phyloP scores from a whole-genome alignment of 768 basidiomycete genomes.

The Lepiota brunneoincarnata region DNA sequence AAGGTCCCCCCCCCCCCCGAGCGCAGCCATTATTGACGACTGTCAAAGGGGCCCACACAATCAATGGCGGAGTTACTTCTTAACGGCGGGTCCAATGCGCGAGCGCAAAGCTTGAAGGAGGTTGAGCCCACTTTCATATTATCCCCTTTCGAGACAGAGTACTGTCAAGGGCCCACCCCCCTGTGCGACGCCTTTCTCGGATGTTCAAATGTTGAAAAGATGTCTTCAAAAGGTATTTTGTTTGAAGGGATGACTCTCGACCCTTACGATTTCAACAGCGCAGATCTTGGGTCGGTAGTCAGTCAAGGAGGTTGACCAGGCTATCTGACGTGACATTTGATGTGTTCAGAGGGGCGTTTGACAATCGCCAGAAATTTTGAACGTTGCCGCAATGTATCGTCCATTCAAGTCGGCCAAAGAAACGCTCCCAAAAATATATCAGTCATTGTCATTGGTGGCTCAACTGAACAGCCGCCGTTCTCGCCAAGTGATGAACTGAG shows the following conservation, averaged over 20 bases:
- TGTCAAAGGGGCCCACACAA: neutral
- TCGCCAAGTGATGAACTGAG: too few species aligned
- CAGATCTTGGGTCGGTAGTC: neutral
- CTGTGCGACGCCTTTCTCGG: neutral
- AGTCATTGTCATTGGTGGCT: neutral
- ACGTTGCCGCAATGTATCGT: neutral
- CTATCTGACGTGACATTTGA: neutral
- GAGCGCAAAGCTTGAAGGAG: neutral
- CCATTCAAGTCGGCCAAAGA: neutral
- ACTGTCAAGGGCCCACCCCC: neutral
- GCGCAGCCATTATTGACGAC: neutral
- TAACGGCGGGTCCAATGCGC: conserved; percentile 9
- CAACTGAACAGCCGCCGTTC: too few species aligned
- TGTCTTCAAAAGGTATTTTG: neutral
- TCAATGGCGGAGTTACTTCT: conserved; percentile 8
- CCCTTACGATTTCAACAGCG: neutral
- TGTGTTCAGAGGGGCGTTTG: neutral
- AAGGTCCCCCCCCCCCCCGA: neutral
- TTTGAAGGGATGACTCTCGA: neutral
- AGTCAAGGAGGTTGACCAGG: neutral
- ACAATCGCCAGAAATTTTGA: neutral
- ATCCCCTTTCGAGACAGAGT: neutral
- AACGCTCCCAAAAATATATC: neutral
- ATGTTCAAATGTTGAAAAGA: neutral
- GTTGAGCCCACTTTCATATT: neutral